Percentiles rank a stretch among this genome's conserved stretches.
phyloP scores from a whole-genome alignment of 208 protist species.

The Trypanosoma rangeli region DNA sequence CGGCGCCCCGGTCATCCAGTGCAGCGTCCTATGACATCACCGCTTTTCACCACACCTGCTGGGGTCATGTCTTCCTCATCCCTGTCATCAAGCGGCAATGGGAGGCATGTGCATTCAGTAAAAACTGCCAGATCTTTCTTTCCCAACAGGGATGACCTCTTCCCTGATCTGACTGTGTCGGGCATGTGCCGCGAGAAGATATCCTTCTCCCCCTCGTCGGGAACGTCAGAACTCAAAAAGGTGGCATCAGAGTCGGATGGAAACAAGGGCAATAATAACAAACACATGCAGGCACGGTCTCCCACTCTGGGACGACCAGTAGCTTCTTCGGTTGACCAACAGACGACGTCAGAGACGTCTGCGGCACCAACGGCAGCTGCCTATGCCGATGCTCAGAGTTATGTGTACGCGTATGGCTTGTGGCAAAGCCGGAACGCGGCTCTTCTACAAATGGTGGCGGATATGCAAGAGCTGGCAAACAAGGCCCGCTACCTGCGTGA shows the following conservation, averaged over 20 bases:
- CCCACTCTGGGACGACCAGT: background rate
- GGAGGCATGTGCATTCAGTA: background rate
- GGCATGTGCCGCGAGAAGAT: background rate
- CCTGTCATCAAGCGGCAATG: background rate
- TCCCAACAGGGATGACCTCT: background rate
- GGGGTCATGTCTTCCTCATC: background rate
- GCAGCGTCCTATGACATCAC: background rate
- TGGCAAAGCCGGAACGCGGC: conserved; percentile 13
- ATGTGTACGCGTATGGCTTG: conserved; percentile 22
- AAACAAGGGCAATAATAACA: background rate
- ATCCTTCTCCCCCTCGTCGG: background rate
- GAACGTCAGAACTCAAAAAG: background rate
- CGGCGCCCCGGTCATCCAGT: background rate
- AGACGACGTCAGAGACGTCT: background rate
- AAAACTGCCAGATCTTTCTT: conserved; percentile 10
- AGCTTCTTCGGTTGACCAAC: background rate
- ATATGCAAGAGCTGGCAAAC: conserved; percentile 1
- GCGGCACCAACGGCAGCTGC: background rate
- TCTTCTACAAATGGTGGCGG: background rate
- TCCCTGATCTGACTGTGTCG: background rate
- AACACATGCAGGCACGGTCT: background rate
- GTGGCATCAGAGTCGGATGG: background rate
- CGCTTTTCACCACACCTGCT: background rate
- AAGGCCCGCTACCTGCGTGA: conserved; percentile 11
- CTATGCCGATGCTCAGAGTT: conserved; percentile 2